phyloP scores from a whole-genome alignment of 495 filamentous ascomycete species.

The Penicillium paxilli region DNA sequence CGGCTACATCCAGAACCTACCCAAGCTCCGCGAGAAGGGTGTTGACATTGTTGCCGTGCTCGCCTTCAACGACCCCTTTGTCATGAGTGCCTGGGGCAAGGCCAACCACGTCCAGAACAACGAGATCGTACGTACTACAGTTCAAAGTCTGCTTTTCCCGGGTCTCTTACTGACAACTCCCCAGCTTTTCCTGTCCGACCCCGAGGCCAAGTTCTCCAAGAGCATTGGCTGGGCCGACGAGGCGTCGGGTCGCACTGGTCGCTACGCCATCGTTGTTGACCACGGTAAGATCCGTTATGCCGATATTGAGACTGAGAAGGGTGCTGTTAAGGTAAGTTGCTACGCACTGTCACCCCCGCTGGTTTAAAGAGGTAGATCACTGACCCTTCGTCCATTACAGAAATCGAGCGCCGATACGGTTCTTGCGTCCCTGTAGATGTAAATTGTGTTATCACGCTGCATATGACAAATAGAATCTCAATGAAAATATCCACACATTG shows the following conservation, averaged over 20 bases:
- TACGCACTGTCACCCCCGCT: background rate
- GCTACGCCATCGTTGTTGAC: conserved; percentile 86
- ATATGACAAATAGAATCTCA: background rate
- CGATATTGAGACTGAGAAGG: conserved; percentile 69
- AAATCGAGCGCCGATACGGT: conserved; percentile 75
- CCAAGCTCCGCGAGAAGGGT: conserved; percentile 74
- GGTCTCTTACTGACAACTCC: background rate
- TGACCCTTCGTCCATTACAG: conserved; percentile 28
- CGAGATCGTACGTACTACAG: conserved; percentile 70
- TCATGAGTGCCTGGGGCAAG: conserved; percentile 95
- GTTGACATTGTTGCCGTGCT: conserved; percentile 82
- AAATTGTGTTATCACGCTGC: background rate
- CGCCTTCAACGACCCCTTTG: conserved; percentile 84
- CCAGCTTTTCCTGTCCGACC: conserved; percentile 79
- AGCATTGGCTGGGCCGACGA: conserved; percentile 76
- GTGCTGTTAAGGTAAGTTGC: conserved; percentile 44
- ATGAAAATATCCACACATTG: no score
- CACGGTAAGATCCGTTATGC: conserved; percentile 87
- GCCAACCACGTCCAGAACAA: conserved; percentile 78
- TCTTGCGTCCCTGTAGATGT: conserved; percentile 42
- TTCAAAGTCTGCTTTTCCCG: no score
- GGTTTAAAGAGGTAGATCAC: background rate
- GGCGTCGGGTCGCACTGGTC: conserved; percentile 62
- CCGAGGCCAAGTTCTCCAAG: conserved; percentile 71
- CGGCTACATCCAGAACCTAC: conserved; percentile 73